Evolutionary conservation across 495 filamentous ascomycete genomes (phyloP).

Genomic region (Talaromyces liani): DNA sequence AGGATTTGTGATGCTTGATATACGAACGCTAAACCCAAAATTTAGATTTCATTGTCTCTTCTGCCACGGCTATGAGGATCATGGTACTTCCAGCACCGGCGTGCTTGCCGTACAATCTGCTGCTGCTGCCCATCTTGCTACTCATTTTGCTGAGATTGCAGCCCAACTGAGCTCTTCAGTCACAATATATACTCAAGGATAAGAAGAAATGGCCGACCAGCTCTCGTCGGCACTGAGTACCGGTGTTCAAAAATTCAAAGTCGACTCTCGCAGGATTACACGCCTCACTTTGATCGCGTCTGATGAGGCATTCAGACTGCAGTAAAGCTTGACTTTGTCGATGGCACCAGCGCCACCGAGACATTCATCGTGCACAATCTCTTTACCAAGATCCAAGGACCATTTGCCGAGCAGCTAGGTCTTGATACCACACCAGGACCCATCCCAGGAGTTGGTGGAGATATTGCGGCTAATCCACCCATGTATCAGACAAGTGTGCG

Average conservation of each 20-base stretch:
- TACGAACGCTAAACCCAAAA: no score
- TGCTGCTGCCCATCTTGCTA: neutral
- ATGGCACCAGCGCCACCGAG: neutral
- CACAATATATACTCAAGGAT: neutral
- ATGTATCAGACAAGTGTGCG: constrained; percentile 25
- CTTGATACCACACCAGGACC: constrained; percentile 18
- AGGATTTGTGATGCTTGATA: no score
- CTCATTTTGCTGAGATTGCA: neutral
- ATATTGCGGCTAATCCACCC: constrained; percentile 1
- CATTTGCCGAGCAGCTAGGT: constrained; percentile 21
- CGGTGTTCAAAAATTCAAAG: neutral
- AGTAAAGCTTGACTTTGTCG: neutral
- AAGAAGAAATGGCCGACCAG: neutral
- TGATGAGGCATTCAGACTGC: neutral
- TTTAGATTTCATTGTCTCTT: constrained; percentile 39
- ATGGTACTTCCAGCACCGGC: constrained; percentile 17
- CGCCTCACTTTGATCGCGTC: neutral
- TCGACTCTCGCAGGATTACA: neutral
- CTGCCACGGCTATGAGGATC: constrained; percentile 38
- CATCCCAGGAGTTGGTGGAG: no score
- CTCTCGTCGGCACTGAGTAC: neutral
- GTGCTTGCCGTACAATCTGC: constrained; percentile 14
- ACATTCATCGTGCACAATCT: neutral
- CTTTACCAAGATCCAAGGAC: constrained; percentile 11
- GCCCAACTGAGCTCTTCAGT: neutral